Conservation (phyloP, 2,329 filamentous ascomycete species). For the Trichoderma citrinoviride region DNA sequence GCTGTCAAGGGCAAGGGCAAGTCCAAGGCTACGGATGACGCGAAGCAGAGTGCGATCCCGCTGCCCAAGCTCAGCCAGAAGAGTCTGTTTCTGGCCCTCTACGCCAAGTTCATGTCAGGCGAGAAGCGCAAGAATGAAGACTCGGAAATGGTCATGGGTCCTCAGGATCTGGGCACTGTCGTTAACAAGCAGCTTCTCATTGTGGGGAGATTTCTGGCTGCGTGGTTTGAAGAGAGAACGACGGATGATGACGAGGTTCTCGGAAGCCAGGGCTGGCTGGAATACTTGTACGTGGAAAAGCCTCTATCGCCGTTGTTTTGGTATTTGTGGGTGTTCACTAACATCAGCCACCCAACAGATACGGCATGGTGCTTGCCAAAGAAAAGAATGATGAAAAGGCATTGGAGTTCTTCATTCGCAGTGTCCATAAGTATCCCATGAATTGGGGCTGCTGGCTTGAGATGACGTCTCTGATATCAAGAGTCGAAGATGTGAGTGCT, state of each 20-base stretch:
- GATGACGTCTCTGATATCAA: constrained; percentile 74
- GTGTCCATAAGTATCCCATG: constrained; percentile 85
- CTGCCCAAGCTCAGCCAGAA: constrained; percentile 75
- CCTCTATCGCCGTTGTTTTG: neutral
- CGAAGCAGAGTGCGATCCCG: constrained; percentile 28
- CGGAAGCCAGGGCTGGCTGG: constrained; percentile 85
- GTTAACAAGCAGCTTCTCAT: constrained; percentile 79
- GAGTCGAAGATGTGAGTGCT: constrained; percentile 72
- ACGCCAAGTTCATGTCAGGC: constrained; percentile 87
- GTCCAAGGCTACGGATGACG: constrained; percentile 34
- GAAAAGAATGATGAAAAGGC: constrained; percentile 86
- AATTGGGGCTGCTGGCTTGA: constrained; percentile 99
- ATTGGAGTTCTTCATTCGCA: constrained; percentile 80
- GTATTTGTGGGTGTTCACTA: neutral
- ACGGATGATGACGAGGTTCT: constrained; percentile 57
- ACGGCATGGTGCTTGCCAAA: constrained; percentile 85
- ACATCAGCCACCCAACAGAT: constrained; percentile 43
- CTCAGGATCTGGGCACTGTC: constrained; percentile 80
- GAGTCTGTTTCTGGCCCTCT: constrained; percentile 86
- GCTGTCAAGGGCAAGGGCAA: constrained; percentile 50
- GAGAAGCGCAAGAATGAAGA: constrained; percentile 97
- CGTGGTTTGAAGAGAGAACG: constrained; percentile 71
- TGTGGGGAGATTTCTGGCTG: constrained; percentile 72
- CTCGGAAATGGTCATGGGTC: constrained; percentile 94
- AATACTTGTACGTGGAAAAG: constrained; percentile 60